Conservation (phyloP, 2,329 filamentous ascomycete genomes). For the Exophiala sideris region DNA sequence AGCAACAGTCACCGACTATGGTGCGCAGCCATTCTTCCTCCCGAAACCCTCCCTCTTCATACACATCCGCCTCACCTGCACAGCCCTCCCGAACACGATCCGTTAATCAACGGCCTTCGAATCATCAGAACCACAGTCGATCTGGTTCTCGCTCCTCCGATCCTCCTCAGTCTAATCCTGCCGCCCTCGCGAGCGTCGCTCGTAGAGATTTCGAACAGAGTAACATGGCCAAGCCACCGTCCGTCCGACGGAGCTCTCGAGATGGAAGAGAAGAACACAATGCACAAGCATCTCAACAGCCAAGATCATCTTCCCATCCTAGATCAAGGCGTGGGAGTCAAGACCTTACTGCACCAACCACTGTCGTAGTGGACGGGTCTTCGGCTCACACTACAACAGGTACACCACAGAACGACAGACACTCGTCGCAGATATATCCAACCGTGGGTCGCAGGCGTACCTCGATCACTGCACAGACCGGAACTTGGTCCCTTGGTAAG, state of each 20-base stretch:
- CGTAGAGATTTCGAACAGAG: conserved; percentile 72
- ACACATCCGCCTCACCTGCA: conserved; percentile 40
- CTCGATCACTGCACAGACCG: conserved; percentile 83
- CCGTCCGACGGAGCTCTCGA: conserved; percentile 62
- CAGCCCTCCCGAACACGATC: conserved; percentile 47
- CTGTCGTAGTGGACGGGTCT: conserved; percentile 52
- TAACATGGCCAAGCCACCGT: conserved; percentile 58
- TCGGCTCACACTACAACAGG: conserved; percentile 47
- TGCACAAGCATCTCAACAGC: conserved; percentile 53
- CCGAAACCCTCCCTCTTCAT: conserved; percentile 43
- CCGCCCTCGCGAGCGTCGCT: conserved; percentile 51
- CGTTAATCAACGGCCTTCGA: conserved; percentile 41
- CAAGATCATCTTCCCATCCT: conserved; percentile 40
- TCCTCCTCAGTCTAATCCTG: conserved; percentile 46
- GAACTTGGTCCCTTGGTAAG: conserved; percentile 93
- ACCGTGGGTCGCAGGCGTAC: conserved; percentile 59
- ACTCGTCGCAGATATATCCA: conserved; percentile 39
- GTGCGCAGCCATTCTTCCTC: conserved; percentile 51
- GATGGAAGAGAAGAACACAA: conserved; percentile 55
- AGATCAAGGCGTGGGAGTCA: conserved; percentile 42
- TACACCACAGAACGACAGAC: conserved; percentile 46
- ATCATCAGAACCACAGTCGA: conserved; percentile 35
- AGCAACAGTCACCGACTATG: conserved; percentile 43
- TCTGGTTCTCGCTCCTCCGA: conserved; percentile 38
- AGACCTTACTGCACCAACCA: conserved; percentile 47